These are phyloP conservation scores for Nemania sp. DNA, from an alignment of 2,329 filamentous ascomycete species.

Conservation along the genomic window DNA sequence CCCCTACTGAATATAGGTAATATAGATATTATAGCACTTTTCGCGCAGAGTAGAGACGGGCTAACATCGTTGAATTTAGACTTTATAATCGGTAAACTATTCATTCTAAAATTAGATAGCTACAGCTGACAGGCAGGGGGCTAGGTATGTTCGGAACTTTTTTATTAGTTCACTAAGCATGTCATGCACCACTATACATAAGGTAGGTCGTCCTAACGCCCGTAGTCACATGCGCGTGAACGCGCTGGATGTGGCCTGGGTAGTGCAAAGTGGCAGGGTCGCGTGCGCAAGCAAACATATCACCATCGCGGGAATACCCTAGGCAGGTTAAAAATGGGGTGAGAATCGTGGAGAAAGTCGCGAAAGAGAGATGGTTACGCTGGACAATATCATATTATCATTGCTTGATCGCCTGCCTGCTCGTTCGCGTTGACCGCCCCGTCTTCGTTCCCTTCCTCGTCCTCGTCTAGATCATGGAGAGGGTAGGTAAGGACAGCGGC, in stretches of 20 bases:
- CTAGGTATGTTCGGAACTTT: too few relatives aligned
- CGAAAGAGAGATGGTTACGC: background rate
- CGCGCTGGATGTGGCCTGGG: background rate
- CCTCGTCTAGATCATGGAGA: slow-evolving; percentile 81
- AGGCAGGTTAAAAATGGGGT: background rate
- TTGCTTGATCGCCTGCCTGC: slow-evolving; percentile 41
- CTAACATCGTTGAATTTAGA: too few relatives aligned
- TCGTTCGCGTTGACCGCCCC: slow-evolving; percentile 46
- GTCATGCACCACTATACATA: too few relatives aligned
- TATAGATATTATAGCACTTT: too few relatives aligned
- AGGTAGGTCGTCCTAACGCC: too few relatives aligned
- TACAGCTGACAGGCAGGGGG: too few relatives aligned
- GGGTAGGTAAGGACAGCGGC: slow-evolving; percentile 93
- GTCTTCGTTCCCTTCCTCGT: slow-evolving; percentile 55
- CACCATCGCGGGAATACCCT: slow-evolving; percentile 1
- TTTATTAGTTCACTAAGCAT: too few relatives aligned
- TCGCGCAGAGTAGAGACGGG: too few relatives aligned
- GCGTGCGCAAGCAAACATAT: background rate
- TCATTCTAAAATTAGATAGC: too few relatives aligned
- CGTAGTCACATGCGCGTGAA: slow-evolving; percentile 1
- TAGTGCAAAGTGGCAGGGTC: background rate
- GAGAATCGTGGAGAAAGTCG: background rate
- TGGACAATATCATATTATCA: slow-evolving; percentile 46
- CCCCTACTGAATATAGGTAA: too few relatives aligned
- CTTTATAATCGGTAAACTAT: too few relatives aligned